These are phyloP conservation scores for Suhomyces panamericanus DNA, from an alignment of 1,139 yeast genomes.

Conservation along the genomic window DNA sequence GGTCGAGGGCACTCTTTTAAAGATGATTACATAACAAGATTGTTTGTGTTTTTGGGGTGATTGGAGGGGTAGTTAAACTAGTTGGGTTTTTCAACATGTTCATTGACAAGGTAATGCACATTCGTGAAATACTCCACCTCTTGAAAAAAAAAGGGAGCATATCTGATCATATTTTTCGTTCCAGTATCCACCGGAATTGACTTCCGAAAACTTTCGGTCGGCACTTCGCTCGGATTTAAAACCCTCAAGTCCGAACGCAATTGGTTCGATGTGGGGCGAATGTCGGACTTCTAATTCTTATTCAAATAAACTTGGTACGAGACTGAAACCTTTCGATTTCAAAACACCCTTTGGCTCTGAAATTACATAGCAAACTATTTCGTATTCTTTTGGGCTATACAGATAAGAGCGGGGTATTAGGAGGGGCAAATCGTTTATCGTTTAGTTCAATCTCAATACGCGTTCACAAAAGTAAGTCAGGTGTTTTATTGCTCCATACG, in stretches of 20 bases:
- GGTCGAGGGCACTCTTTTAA: background rate
- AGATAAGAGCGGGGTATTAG: conserved; percentile 4
- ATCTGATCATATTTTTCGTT: background rate
- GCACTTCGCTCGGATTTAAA: background rate
- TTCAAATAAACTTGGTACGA: too few species aligned
- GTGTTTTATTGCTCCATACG: conserved; percentile 1
- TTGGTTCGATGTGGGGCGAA: background rate
- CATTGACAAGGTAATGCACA: background rate
- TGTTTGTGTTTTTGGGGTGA: conserved; percentile 3
- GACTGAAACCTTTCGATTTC: too few species aligned
- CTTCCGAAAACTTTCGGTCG: conserved; percentile 1
- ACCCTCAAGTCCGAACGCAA: background rate
- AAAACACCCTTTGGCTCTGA: background rate
- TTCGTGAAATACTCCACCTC: background rate
- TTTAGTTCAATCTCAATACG: background rate
- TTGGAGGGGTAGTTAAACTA: conserved; percentile 3
- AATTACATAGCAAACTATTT: background rate
- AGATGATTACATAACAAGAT: background rate
- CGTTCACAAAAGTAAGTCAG: background rate
- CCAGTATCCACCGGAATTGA: background rate
- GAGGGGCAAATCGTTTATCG: conserved; percentile 5
- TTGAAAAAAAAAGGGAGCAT: too few species aligned
- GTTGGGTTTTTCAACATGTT: background rate
- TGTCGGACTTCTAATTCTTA: background rate
- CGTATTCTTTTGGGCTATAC: background rate